Evolutionary conservation across 2,329 filamentous ascomycete genomes (phyloP).

Genomic region (Claviceps sp.): DNA sequence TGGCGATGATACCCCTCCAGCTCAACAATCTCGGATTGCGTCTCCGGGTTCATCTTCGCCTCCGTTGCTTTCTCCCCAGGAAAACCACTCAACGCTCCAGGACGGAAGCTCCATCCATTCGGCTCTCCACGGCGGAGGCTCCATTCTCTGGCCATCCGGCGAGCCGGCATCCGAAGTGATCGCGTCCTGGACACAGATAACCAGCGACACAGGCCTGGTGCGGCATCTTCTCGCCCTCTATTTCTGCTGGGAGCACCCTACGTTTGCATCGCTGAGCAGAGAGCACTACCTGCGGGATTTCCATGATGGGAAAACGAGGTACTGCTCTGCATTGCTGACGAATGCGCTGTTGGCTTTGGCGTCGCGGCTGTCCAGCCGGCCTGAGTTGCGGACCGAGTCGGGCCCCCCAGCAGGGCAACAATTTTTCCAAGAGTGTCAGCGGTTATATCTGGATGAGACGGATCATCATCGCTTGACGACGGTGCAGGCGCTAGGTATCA

Average conservation of each 20-base stretch:
- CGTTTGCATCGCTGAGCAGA: conserved; percentile 57
- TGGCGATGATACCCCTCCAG: not conserved
- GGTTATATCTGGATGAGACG: conserved; percentile 41
- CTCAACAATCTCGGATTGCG: not conserved
- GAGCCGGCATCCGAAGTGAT: conserved; percentile 14
- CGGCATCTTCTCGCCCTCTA: conserved; percentile 51
- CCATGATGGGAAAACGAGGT: conserved; percentile 41
- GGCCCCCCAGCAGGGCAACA: conserved; percentile 51
- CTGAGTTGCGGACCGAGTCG: conserved; percentile 44
- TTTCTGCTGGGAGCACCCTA: conserved; percentile 65
- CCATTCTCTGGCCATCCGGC: conserved; percentile 7
- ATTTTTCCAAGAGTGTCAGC: conserved; percentile 56
- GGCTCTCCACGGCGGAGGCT: not conserved
- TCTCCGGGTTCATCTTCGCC: not conserved
- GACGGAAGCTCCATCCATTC: not conserved
- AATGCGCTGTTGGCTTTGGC: conserved; percentile 52
- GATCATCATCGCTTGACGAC: conserved; percentile 52
- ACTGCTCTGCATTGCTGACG: conserved; percentile 52
- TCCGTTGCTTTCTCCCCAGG: not conserved
- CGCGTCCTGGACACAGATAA: conserved; percentile 47
- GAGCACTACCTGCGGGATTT: conserved; percentile 58
- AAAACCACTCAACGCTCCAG: not conserved
- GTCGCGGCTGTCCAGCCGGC: conserved; percentile 53
- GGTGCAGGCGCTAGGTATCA: conserved; percentile 59
- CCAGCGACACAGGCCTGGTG: conserved; percentile 41